These are phyloP conservation scores for Striga asiatica DNA, from an alignment of 257 asterid species.

Conservation along the genomic window DNA sequence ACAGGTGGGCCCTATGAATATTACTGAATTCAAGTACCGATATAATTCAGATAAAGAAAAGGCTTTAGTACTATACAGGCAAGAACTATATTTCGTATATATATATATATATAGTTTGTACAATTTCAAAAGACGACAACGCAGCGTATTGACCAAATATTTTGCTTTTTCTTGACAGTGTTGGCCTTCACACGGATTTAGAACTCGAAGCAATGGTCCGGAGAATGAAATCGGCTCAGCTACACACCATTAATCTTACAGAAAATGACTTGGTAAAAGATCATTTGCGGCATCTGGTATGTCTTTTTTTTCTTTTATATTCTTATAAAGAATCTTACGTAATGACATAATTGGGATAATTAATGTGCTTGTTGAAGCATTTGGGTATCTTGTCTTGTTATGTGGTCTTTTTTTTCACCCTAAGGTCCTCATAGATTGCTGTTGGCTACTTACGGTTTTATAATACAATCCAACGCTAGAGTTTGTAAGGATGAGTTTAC, in stretches of 20 bases:
- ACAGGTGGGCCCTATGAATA: constrained; percentile 85
- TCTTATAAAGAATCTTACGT: neutral
- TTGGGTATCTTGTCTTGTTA: no score
- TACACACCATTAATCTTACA: constrained; percentile 59
- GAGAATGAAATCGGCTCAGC: constrained; percentile 48
- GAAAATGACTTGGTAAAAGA: constrained; percentile 86
- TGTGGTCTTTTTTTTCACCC: neutral
- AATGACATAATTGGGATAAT: no score
- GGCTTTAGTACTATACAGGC: constrained; percentile 80
- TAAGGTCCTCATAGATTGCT: neutral
- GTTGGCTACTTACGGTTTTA: neutral
- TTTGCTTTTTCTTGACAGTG: constrained; percentile 34
- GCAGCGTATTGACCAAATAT: neutral
- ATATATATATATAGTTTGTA: neutral
- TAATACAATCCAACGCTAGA: neutral
- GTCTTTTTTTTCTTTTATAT: neutral
- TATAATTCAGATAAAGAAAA: constrained; percentile 47
- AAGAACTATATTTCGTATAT: constrained; percentile 20
- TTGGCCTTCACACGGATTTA: constrained; percentile 63
- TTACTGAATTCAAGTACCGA: constrained; percentile 81
- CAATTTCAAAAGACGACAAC: neutral
- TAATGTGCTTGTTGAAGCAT: no score
- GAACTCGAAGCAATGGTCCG: constrained; percentile 63
- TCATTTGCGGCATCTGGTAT: constrained; percentile 85
- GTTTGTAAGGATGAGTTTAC: no score